Conservation (phyloP, 495 filamentous ascomycete genomes). For the Acidiella bohemica region DNA sequence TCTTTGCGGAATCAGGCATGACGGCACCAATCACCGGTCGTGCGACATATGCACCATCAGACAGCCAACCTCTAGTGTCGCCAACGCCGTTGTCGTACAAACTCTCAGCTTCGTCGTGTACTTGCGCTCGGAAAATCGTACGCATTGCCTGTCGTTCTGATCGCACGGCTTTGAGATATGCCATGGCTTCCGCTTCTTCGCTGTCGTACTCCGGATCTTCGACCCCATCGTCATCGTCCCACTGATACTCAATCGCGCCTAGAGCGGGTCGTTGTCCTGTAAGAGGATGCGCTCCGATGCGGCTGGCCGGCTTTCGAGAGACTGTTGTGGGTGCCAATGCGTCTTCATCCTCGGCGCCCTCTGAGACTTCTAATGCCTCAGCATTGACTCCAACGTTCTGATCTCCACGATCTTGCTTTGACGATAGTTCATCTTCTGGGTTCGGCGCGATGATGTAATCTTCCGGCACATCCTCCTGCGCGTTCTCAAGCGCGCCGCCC, state of each 20-base stretch:
- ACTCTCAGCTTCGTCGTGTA: slow-evolving; percentile 4
- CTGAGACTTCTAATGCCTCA: too few relatives aligned
- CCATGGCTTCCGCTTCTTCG: slow-evolving; percentile 19
- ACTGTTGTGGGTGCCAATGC: neutral
- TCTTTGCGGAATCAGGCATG: slow-evolving; percentile 2
- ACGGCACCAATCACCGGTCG: slow-evolving; percentile 26
- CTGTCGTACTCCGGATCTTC: slow-evolving; percentile 22
- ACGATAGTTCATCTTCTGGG: neutral
- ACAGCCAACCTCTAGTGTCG: slow-evolving; percentile 47
- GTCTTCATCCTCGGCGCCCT: neutral
- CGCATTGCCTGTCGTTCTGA: slow-evolving; percentile 16
- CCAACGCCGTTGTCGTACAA: slow-evolving; percentile 25
- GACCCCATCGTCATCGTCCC: slow-evolving; percentile 14
- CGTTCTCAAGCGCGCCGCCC: too few relatives aligned
- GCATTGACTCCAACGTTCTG: too few relatives aligned
- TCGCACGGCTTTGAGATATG: slow-evolving; percentile 24
- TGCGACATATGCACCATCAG: slow-evolving; percentile 59
- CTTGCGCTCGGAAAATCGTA: slow-evolving; percentile 6
- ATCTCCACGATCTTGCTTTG: too few relatives aligned
- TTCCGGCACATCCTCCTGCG: neutral
- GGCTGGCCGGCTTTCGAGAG: too few relatives aligned
- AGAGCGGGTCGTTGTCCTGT: slow-evolving; percentile 15
- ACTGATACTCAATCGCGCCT: slow-evolving; percentile 5
- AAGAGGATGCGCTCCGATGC: too few relatives aligned
- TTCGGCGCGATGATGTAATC: slow-evolving; percentile 2